These are phyloP conservation scores for Dianthus caryophyllus DNA, from an alignment of 148 eudicot genomes.

Conservation along the genomic window DNA sequence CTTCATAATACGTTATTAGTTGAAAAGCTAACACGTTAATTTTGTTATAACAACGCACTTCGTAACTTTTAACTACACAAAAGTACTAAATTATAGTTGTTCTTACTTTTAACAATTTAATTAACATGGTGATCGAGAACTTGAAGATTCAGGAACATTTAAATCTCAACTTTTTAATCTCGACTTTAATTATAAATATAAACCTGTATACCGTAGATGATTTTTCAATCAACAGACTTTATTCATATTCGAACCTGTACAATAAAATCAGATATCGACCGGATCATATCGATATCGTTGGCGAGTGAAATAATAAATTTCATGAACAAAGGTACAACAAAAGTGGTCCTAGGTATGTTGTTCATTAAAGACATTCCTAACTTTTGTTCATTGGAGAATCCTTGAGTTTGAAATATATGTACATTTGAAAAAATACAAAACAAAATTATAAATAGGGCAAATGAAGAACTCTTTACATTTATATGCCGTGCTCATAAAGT, in stretches of 20 bases:
- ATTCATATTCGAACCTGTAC: neutral
- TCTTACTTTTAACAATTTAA: too few species aligned
- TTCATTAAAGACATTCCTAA: conserved; percentile 15
- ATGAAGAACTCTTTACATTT: conserved; percentile 7
- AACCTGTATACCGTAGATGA: too few species aligned
- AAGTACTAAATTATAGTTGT: too few species aligned
- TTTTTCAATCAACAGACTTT: too few species aligned
- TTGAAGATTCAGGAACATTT: too few species aligned
- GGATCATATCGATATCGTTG: neutral
- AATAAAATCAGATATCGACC: neutral
- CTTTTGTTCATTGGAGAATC: conserved; percentile 21
- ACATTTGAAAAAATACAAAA: conserved; percentile 6
- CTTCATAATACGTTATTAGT: too few species aligned
- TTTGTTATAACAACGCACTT: too few species aligned
- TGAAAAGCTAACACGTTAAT: too few species aligned
- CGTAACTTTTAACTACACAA: too few species aligned
- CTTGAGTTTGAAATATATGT: neutral
- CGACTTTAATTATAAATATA: too few species aligned
- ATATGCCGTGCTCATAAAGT: conserved; percentile 24
- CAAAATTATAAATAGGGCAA: conserved; percentile 3
- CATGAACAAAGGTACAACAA: neutral
- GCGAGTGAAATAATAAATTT: neutral
- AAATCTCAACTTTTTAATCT: too few species aligned
- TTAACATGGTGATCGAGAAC: too few species aligned
- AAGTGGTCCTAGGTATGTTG: conserved; percentile 16